These are phyloP conservation scores for Albatrellus ellisii DNA, from an alignment of 768 basidiomycete genomes.

Conservation along the genomic window DNA sequence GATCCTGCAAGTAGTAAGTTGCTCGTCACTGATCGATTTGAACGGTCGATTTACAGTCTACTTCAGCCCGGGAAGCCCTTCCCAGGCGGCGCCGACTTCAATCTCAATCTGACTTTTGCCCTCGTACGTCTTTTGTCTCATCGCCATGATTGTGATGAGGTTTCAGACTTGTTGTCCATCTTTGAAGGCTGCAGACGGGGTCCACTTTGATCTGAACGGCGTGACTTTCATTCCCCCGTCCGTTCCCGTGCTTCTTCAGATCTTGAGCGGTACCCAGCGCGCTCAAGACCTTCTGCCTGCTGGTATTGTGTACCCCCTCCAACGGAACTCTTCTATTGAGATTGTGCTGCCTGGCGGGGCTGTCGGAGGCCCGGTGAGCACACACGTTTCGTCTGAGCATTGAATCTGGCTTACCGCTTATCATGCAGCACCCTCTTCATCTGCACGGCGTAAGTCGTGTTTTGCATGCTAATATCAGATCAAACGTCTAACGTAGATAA, in stretches of 20 bases:
- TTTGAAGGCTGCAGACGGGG: not conserved
- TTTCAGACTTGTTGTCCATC: not conserved
- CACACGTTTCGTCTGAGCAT: not conserved
- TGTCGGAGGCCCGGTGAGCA: constrained; percentile 23
- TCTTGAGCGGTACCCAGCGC: constrained; percentile 25
- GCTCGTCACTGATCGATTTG: too few relatives aligned
- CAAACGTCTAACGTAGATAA: not conserved
- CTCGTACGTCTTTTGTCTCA: not conserved
- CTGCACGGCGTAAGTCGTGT: constrained; percentile 25
- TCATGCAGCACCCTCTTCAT: constrained; percentile 27
- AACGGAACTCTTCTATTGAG: constrained; percentile 33
- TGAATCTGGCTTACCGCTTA: not conserved
- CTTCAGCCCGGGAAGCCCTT: not conserved
- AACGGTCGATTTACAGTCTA: not conserved
- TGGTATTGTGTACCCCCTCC: constrained; percentile 31
- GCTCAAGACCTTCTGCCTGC: constrained; percentile 25
- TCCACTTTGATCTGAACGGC: constrained; percentile 6
- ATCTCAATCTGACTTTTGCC: not conserved
- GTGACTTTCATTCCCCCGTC: constrained; percentile 20
- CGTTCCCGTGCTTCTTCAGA: constrained; percentile 33
- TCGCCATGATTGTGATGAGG: too few relatives aligned
- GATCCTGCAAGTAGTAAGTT: not conserved
- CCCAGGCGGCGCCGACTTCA: constrained; percentile 3
- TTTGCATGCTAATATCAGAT: not conserved
- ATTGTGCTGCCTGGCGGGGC: constrained; percentile 29